Base-by-base conservation (phyloP, 352 stramenopile genomes). In the Globisporangium splendens region DNA sequence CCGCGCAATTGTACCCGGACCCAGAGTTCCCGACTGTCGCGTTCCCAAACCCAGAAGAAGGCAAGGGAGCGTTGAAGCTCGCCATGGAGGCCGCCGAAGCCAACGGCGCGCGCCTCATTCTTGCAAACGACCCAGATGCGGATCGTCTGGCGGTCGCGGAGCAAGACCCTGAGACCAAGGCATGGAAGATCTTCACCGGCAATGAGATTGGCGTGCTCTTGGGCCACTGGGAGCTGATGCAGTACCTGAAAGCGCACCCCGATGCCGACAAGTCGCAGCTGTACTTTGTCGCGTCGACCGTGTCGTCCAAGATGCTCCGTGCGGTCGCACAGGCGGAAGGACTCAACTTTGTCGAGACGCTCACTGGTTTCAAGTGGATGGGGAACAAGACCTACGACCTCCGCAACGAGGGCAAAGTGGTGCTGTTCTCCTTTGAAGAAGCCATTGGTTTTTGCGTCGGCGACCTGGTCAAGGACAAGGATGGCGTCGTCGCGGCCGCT, bases 281-380 rank as follows among this genome's bases (percentile, higher is more conserved):
- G 11, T 93, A 89, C 74, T 90, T 99, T 72, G 89, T 98, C 38
- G 92, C 91, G 6, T 98, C 89, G 41, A 98, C 96, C 1, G 96
- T 99, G 14, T 99, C 96, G 48, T 99, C 95, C 48, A 98, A 98
- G 79, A 98, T 98, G 88, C 76, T 99, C 20, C 70, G 82, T 35
- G 86, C 88, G 14, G 96, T 99, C 4, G 97, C 90, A 2, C 54
- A 91, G 20, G 62, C 65, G 10, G 94, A 99, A 68, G 96, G 96
- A 0, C 92, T 99, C 53, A 81, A 91, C 50, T 99, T 98, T 71
- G 93, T 97, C 62, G 96, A 99, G 67, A 99, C 96, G 28, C 84
- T 99, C 48, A 99, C 97, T 24, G 97, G 97, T 31, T 99, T 99
- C 77, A 99, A 99, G 80, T 99, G 97, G 96, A 99, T 99, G 77